phyloP scores from a whole-genome alignment of 1,284 basidiomycete species.

The Retiboletus fuscus region DNA sequence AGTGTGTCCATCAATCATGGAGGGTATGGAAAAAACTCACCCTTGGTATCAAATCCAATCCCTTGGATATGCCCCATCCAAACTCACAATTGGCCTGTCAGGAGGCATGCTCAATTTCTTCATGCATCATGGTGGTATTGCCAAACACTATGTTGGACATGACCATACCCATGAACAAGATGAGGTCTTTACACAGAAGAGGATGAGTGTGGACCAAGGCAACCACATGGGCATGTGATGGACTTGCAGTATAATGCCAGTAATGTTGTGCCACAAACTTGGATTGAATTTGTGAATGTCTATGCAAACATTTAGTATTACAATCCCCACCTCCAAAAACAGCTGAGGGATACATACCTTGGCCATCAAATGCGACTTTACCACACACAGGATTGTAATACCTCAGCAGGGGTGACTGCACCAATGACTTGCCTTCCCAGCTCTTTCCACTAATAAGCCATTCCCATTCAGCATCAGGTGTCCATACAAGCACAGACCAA shows the following conservation, averaged over 20 bases:
- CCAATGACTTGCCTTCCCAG: too few relatives aligned
- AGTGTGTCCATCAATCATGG: too few relatives aligned
- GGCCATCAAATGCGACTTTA: too few relatives aligned
- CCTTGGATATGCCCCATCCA: conserved; percentile 90
- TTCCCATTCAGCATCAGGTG: too few relatives aligned
- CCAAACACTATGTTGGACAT: conserved; percentile 96
- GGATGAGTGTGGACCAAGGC: neutral
- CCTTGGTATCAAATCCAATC: conserved; percentile 82
- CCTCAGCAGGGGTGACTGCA: too few relatives aligned
- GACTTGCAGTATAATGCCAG: conserved; percentile 89
- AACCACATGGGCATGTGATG: conserved; percentile 9
- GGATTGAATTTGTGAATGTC: conserved; percentile 88
- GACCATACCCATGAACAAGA: conserved; percentile 88
- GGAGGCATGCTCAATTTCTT: conserved; percentile 90
- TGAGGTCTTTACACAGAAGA: conserved; percentile 64
- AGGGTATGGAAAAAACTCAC: conserved; percentile 57
- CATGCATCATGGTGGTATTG: conserved; percentile 75
- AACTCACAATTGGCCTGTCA: conserved; percentile 95
- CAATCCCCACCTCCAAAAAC: neutral
- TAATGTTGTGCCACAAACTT: conserved; percentile 86
- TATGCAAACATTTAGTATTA: conserved; percentile 35
- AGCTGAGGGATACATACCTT: conserved; percentile 77
- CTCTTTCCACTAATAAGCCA: too few relatives aligned
- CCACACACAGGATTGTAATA: too few relatives aligned
- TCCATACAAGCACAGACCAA: too few relatives aligned